A percentile compares a stretch with the other conserved stretches of the same genome.
Evolutionary conservation across 768 basidiomycete genomes (phyloP).

Genomic region (Phylloporus arenicola): DNA sequence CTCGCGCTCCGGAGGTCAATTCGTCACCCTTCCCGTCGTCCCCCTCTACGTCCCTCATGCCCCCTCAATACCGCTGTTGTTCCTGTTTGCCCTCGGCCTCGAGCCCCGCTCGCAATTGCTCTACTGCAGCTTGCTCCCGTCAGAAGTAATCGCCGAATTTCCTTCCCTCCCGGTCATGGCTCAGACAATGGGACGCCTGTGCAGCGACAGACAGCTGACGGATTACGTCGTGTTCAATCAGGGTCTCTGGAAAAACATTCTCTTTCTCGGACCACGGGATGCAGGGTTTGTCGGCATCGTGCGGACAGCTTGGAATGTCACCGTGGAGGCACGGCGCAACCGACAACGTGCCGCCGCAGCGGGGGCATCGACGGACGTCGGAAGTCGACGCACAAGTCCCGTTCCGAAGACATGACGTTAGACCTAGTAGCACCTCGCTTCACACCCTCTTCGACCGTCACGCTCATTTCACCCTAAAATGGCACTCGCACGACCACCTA

Average conservation of each 20-base stretch:
- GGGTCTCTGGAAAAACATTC: conserved; percentile 63
- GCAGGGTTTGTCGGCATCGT: conserved; percentile 42
- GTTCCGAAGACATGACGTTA: conserved; percentile 17
- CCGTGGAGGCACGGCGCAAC: conserved; percentile 53
- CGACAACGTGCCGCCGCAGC: conserved; percentile 17
- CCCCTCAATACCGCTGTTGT: conserved; percentile 48
- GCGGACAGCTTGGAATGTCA: conserved; percentile 66
- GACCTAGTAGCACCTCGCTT: conserved; percentile 1
- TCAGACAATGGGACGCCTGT: conserved; percentile 38
- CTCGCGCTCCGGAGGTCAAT: conserved; percentile 18
- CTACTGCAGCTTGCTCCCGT: conserved; percentile 50
- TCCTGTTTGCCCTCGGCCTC: conserved; percentile 54
- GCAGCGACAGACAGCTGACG: conserved; percentile 33
- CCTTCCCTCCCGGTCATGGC: conserved; percentile 58
- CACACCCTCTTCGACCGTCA: conserved; percentile 12
- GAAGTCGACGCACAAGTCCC: conserved; percentile 3
- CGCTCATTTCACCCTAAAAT: conserved; percentile 13
- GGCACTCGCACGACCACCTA: conserved; percentile 24
- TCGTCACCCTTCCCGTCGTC: conserved; percentile 51
- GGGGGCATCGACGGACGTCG: conserved; percentile 13
- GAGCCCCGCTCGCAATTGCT: conserved; percentile 45
- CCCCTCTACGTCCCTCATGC: conserved; percentile 46
- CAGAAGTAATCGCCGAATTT: conserved; percentile 48
- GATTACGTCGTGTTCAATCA: conserved; percentile 39
- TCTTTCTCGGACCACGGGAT: conserved; percentile 49